These are phyloP conservation scores for Penium margaritaceum DNA, from an alignment of 139 green algal species.

Conservation along the genomic window DNA sequence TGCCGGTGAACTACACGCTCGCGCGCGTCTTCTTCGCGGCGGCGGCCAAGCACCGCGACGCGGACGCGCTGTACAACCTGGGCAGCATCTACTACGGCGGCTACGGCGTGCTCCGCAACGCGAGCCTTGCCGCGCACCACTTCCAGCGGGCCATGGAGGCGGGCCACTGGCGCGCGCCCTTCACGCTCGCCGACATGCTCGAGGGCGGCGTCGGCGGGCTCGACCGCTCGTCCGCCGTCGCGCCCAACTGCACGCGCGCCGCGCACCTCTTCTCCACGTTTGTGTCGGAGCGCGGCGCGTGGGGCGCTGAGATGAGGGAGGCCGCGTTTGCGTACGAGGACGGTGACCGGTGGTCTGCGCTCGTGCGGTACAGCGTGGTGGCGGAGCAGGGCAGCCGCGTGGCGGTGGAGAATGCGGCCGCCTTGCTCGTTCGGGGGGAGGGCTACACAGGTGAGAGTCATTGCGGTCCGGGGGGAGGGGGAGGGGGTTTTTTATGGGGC, in stretches of 20 bases:
- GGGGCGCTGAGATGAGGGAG: conserved; percentile 31
- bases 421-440: conserved; percentile 8
- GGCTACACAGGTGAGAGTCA: conserved; percentile 11
- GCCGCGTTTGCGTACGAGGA: conserved; percentile 21
- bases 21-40: conserved; percentile 44
- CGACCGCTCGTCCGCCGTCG: too few species aligned
- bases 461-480: neutral
- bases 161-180: conserved; percentile 37
- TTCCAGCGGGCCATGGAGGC: conserved; percentile 36
- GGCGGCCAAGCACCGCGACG: conserved; percentile 34
- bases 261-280: conserved; percentile 23
- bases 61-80: conserved; percentile 44
- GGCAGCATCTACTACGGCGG: conserved; percentile 36
- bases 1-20: conserved; percentile 53
- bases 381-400: conserved; percentile 40
- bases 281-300: conserved; percentile 32
- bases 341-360: conserved; percentile 31
- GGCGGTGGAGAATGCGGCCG: conserved; percentile 27
- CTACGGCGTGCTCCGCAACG: conserved; percentile 16
- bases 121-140: neutral
- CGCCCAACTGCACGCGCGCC: conserved; percentile 34
- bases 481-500: neutral
- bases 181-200: conserved; percentile 25
- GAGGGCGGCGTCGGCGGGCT: too few species aligned
- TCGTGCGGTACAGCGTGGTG: conserved; percentile 38